Conservation (phyloP, 2,329 filamentous ascomycete species). For the Cercospora sp. region DNA sequence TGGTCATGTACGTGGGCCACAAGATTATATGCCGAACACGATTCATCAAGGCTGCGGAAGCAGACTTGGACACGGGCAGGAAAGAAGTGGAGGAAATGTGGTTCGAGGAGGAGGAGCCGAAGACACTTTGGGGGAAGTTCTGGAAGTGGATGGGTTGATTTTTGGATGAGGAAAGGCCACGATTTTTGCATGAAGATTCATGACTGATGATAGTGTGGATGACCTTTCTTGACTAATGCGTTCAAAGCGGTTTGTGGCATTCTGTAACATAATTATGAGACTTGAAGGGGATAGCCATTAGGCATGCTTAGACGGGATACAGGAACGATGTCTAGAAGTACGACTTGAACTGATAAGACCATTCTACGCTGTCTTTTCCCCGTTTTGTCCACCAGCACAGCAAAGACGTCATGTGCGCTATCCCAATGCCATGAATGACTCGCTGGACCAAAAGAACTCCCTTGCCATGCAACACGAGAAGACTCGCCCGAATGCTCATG, state of each 20-base stretch:
- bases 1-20: slow-evolving; percentile 67
- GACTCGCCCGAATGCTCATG: background rate
- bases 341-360: background rate
- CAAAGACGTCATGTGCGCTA: background rate
- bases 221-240: background rate
- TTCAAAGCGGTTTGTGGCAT: background rate
- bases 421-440: background rate
- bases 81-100: slow-evolving; percentile 40
- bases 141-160: slow-evolving; percentile 32
- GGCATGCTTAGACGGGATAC: background rate
- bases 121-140: slow-evolving; percentile 37
- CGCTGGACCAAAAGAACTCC: background rate
- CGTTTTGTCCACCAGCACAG: background rate
- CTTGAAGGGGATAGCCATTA: background rate
- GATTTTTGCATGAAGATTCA: background rate
- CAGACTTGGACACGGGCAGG: slow-evolving; percentile 47
- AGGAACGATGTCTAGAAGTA: background rate
- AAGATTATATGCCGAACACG: slow-evolving; percentile 59
- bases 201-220: background rate
- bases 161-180: background rate
- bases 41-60: slow-evolving; percentile 44
- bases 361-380: background rate
- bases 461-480: background rate
- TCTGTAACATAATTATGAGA: background rate
- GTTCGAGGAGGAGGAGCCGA: slow-evolving; percentile 37